Percentiles rank a stretch among this genome's conserved stretches.
Conservation (phyloP, 129 eudicot species). For the Flaveria brownii region DNA sequence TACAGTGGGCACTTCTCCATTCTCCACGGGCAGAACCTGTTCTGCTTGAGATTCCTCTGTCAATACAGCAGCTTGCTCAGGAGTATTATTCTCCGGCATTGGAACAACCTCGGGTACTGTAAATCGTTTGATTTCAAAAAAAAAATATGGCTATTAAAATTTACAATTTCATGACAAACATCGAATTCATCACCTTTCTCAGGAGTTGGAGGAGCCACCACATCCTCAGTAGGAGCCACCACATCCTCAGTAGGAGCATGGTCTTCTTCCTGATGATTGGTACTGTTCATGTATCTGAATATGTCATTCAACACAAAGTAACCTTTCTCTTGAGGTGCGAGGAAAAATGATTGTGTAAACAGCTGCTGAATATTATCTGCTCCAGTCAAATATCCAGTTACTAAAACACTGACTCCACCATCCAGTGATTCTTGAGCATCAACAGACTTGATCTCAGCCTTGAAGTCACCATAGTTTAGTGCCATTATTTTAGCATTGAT, state of each 20-base stretch:
- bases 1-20: conserved; percentile 45
- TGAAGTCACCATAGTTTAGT: conserved; percentile 54
- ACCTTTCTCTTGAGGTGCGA: conserved; percentile 93
- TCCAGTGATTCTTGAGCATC: conserved; percentile 80
- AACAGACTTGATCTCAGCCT: conserved; percentile 72
- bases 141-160: not conserved
- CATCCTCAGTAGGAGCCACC: conserved; percentile 42
- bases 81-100: conserved; percentile 42
- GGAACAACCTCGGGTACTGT: conserved; percentile 45
- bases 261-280: conserved; percentile 23
- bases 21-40: conserved; percentile 51
- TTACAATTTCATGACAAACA: not conserved
- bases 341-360: conserved; percentile 80
- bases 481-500: conserved; percentile 76
- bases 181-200: conserved; percentile 53
- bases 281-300: conserved; percentile 58
- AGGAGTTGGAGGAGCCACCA: conserved; percentile 35
- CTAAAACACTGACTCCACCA: conserved; percentile 82
- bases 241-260: conserved; percentile 40
- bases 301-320: conserved; percentile 90
- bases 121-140: not conserved
- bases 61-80: conserved; percentile 45
- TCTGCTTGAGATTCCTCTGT: conserved; percentile 55
- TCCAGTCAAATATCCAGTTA: conserved; percentile 75
- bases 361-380: conserved; percentile 44